These are phyloP conservation scores for Grammothele lineata DNA, from an alignment of 768 basidiomycete species.

Conservation along the genomic window DNA sequence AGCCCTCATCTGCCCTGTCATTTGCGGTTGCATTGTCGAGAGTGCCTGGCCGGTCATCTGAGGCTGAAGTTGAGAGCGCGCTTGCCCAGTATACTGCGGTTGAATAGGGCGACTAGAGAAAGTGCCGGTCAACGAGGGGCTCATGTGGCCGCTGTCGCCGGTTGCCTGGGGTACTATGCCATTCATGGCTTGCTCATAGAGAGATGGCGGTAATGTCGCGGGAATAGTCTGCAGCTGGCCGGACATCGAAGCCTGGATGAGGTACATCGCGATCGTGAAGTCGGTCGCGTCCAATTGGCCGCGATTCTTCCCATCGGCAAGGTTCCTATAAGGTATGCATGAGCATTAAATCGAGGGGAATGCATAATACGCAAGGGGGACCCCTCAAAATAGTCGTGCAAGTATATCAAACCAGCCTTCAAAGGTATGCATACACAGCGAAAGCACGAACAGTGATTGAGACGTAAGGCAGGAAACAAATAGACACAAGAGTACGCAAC, in stretches of 20 bases:
- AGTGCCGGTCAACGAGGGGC: conserved; percentile 44
- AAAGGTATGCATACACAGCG: too few relatives aligned
- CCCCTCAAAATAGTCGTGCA: too few relatives aligned
- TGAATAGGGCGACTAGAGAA: conserved; percentile 37
- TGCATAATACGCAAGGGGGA: too few relatives aligned
- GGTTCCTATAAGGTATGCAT: conserved; percentile 60
- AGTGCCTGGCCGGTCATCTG: conserved; percentile 39
- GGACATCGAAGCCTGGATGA: conserved; percentile 92
- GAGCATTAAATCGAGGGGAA: too few relatives aligned
- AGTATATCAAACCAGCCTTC: too few relatives aligned
- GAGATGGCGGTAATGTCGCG: conserved; percentile 66
- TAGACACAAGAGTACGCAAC: too few relatives aligned
- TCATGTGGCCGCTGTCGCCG: conserved; percentile 54
- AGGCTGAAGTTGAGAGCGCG: conserved; percentile 42
- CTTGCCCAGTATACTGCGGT: conserved; percentile 64
- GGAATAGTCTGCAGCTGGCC: conserved; percentile 70
- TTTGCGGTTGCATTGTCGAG: conserved; percentile 49
- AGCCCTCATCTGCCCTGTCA: conserved; percentile 48
- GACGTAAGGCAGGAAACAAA: too few relatives aligned
- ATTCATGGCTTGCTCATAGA: conserved; percentile 74
- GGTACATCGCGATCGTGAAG: conserved; percentile 94
- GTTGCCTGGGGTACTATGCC: conserved; percentile 55
- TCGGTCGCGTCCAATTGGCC: conserved; percentile 86
- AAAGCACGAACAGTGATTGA: too few relatives aligned
- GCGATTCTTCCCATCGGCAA: conserved; percentile 93